These are phyloP conservation scores for Primulina eburnea DNA, from an alignment of 257 asterid genomes.

Conservation along the genomic window DNA sequence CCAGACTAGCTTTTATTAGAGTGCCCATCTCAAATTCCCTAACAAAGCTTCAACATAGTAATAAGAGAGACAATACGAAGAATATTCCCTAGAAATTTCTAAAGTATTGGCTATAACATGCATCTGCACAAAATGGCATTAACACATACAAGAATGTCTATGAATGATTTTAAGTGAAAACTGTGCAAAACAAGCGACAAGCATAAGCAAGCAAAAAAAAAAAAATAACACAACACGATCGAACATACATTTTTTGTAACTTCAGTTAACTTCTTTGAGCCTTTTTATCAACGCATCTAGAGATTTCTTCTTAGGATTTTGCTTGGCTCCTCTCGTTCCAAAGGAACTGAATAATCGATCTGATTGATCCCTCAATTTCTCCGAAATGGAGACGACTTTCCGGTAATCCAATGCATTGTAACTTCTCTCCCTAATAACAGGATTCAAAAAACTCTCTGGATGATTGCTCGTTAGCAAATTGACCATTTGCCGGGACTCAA, in stretches of 20 bases:
- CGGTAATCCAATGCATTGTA: constrained; percentile 72
- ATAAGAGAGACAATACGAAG: constrained; percentile 9
- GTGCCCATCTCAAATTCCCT: background rate
- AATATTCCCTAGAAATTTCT: constrained; percentile 9
- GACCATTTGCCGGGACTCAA: constrained; percentile 87
- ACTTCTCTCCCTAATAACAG: constrained; percentile 91
- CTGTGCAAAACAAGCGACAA: constrained; percentile 25
- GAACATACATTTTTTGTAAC: constrained; percentile 29
- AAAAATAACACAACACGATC: constrained; percentile 14
- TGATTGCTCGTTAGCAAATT: constrained; percentile 86
- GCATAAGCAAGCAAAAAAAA: constrained; percentile 33
- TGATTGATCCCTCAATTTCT: constrained; percentile 85
- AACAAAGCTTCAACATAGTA: background rate
- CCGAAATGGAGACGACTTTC: constrained; percentile 78
- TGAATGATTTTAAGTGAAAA: constrained; percentile 25
- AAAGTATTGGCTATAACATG: constrained; percentile 32
- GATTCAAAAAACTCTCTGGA: constrained; percentile 88
- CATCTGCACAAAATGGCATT: constrained; percentile 28
- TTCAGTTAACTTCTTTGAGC: constrained; percentile 78
- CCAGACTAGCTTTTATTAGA: background rate
- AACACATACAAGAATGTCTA: constrained; percentile 33
- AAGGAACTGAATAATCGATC: constrained; percentile 82
- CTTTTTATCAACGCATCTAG: constrained; percentile 85
- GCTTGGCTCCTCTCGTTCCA: constrained; percentile 88
- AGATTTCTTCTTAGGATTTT: constrained; percentile 90